phyloP scores from a whole-genome alignment of 345 rosid species.

The Syzygium aqueum region DNA sequence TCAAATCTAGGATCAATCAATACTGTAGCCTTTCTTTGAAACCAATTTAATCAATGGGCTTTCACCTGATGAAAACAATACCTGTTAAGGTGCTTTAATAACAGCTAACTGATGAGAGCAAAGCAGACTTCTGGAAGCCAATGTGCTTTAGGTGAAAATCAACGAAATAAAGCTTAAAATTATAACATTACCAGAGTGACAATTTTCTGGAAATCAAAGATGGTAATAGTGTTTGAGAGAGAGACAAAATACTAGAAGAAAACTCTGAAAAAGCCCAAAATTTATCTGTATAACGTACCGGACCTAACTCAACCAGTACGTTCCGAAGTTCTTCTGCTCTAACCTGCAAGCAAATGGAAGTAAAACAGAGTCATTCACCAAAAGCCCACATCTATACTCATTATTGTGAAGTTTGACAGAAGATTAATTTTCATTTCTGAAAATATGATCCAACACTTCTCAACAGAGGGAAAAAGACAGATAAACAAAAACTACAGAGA shows the following conservation, averaged over 20 bases:
- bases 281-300: conserved; percentile 32
- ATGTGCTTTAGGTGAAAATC: background rate
- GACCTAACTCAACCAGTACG: conserved; percentile 79
- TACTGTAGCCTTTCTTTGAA: background rate
- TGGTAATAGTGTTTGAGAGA: background rate
- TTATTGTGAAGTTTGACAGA: background rate
- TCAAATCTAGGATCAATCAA: background rate
- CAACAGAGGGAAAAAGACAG: background rate
- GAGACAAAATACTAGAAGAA: background rate
- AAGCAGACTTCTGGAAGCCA: background rate
- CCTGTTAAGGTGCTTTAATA: background rate
- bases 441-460: background rate
- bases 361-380: background rate
- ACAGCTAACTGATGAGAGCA: background rate
- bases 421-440: background rate
- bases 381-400: background rate
- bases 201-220: background rate
- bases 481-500: background rate
- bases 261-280: background rate
- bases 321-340: conserved; percentile 88
- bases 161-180: background rate
- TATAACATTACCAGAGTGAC: background rate
- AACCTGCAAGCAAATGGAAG: conserved; percentile 30
- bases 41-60: background rate
- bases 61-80: background rate